phyloP scores from a whole-genome alignment of 192 early-diverging fungal genomes.

The Coemansia sp. region DNA sequence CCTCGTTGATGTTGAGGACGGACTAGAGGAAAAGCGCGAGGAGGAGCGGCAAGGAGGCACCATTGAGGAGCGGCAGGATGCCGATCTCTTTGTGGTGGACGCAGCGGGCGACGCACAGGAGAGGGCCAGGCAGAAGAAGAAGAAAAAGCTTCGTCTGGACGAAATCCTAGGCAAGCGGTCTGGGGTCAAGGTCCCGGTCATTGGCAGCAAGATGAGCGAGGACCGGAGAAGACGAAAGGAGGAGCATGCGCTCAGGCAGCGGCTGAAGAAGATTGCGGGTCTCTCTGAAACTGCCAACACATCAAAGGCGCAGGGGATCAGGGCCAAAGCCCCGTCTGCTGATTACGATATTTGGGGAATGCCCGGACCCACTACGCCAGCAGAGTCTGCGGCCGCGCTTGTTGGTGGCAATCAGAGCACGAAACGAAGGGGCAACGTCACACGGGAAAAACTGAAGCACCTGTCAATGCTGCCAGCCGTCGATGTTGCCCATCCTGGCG shows the following conservation, averaged over 20 bases:
- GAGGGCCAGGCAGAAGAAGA: constrained; percentile 9
- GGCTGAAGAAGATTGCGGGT: constrained; percentile 36
- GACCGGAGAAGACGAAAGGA: constrained; percentile 33
- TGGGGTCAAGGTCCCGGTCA: constrained; percentile 51
- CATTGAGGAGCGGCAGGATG: constrained; percentile 23
- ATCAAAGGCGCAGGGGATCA: constrained; percentile 9
- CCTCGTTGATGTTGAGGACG: constrained; percentile 72
- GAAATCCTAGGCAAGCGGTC: constrained; percentile 79
- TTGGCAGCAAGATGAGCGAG: constrained; percentile 28
- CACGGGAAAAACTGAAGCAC: constrained; percentile 29
- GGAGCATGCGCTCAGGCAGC: constrained; percentile 15
- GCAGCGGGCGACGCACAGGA: constrained; percentile 26
- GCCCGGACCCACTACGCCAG: background rate
- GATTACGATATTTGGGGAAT: constrained; percentile 47
- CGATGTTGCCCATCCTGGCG: constrained; percentile 75
- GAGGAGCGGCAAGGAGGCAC: constrained; percentile 65
- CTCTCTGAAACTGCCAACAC: background rate
- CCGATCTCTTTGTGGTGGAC: constrained; percentile 29
- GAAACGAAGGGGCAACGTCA: constrained; percentile 6
- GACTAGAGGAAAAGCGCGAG: constrained; percentile 65
- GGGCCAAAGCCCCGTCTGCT: constrained; percentile 4
- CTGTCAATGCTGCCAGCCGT: constrained; percentile 62
- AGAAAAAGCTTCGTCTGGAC: constrained; percentile 71
- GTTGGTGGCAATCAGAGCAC: background rate
- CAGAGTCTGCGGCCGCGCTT: background rate